Conservation (phyloP, 805 yeast genomes). For the Barnettozyma sucrosica region DNA sequence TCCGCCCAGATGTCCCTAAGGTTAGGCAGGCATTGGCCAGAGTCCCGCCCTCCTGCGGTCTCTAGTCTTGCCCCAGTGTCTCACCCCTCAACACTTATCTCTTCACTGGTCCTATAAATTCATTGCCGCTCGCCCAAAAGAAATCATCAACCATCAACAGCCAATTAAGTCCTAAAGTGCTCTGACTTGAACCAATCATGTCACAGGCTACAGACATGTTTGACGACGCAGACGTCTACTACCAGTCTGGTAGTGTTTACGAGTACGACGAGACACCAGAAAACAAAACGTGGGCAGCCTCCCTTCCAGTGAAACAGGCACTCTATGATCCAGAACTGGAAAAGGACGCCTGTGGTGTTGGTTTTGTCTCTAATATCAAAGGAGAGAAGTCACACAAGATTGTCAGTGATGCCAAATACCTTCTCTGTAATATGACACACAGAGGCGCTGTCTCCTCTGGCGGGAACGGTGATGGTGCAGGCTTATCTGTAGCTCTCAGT, state of each 20-base stretch:
- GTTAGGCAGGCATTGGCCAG: no score
- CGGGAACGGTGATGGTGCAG: constrained; percentile 99
- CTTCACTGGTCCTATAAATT: not conserved
- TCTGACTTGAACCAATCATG: constrained; percentile 1
- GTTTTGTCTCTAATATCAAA: constrained; percentile 91
- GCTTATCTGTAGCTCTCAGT: constrained; percentile 88
- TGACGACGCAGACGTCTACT: constrained; percentile 12
- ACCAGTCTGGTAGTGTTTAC: constrained; percentile 16
- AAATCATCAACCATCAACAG: not conserved
- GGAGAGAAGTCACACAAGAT: constrained; percentile 86
- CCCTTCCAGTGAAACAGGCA: constrained; percentile 82
- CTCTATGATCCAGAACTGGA: constrained; percentile 91
- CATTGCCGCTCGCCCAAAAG: not conserved
- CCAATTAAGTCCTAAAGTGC: not conserved
- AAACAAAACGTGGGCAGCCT: constrained; percentile 87
- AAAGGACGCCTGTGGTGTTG: constrained; percentile 98
- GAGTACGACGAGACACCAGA: constrained; percentile 69
- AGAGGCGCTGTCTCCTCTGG: constrained; percentile 97
- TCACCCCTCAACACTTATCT: not conserved
- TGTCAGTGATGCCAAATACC: constrained; percentile 80
- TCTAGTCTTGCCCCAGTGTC: not conserved
- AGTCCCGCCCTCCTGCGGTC: no score
- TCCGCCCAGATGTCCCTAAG: no score
- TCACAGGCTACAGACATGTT: constrained; percentile 4
- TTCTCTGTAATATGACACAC: constrained; percentile 96